phyloP scores from a whole-genome alignment of 2,329 filamentous ascomycete species.

The Pseudodiploospora longispora region DNA sequence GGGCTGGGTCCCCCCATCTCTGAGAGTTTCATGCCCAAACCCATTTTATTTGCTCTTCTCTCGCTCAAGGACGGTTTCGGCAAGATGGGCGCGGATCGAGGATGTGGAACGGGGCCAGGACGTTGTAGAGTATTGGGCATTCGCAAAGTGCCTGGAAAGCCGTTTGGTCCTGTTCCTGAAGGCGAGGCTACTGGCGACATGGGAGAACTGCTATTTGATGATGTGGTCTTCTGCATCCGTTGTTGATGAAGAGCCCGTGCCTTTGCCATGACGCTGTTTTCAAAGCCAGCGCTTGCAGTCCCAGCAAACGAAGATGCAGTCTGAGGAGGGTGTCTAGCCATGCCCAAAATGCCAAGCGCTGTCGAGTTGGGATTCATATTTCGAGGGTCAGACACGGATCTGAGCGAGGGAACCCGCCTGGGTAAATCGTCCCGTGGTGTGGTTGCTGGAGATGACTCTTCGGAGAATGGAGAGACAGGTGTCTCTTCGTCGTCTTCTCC shows the following conservation, averaged over 20 bases:
- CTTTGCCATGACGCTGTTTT: conserved; percentile 38
- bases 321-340: conserved; percentile 45
- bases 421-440: conserved; percentile 39
- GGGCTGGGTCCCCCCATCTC: conserved; percentile 32
- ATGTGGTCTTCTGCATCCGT: conserved; percentile 36
- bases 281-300: conserved; percentile 20
- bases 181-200: conserved; percentile 23
- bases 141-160: conserved; percentile 35
- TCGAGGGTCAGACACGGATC: conserved; percentile 51
- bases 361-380: conserved; percentile 79
- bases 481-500: conserved; percentile 25
- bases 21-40: conserved; percentile 47
- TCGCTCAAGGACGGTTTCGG: conserved; percentile 56
- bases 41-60: conserved; percentile 46
- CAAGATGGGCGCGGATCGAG: conserved; percentile 44
- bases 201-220: conserved; percentile 20
- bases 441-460: conserved; percentile 39
- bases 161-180: conserved; percentile 30
- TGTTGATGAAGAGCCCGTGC: conserved; percentile 39
- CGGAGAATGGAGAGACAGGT: conserved; percentile 36
- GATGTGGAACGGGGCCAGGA: conserved; percentile 40
- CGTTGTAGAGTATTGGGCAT: conserved; percentile 34
- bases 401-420: conserved; percentile 49
- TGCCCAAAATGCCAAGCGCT: conserved; percentile 67
- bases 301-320: conserved; percentile 28